Base-by-base conservation (phyloP, 1,139 yeast species). In the Pichia sp. region DNA sequence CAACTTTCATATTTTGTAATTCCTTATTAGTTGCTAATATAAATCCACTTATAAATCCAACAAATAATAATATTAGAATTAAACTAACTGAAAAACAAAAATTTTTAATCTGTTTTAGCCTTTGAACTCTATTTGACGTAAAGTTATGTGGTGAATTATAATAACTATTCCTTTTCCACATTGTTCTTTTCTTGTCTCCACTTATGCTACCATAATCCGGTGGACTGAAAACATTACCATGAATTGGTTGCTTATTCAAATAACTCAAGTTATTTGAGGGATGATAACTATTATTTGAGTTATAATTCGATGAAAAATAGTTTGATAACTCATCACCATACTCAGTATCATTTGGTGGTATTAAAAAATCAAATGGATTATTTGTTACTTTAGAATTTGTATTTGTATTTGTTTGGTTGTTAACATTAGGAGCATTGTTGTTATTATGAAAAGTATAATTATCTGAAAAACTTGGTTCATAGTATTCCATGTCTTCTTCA, bases 21-120 rank as follows among this genome's bases (percentile, higher is more conserved):
- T 93, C 96, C 62, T 89, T 90, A 22, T 91, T 84, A 1, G 96
- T 84, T 0, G 97, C 97, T 52, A 91, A 72, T 6, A 89, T 72
- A 64, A 91, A 88, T 0, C 97, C 98, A 65, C 86, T 75, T 8
- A 85, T 72, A 64, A 89, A 90, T 3, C 96, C 96, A 36, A 85
- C 66, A 0, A 81, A 73, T 27, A 86, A 67, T n/a, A 86, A 73
- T 14, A 76, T 67, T 13, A 80, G 59, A 3, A 83, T 79, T 49
- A 83, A 71, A 10, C 80, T 65, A 31, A 81, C 65, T 4, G 87
- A 77, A 61, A 82, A 83, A 44, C 85, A 70, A 50, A 81, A 77
- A 44, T 76, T 78, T 56, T 75, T 79, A 33, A 77, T 56, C 52
- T 75, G 76, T 49, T 67, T 68, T 44, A 71, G 62, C 39, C 73